A percentile compares a stretch with the other conserved stretches of the same genome.
phyloP scores from a whole-genome alignment of 2,329 filamentous ascomycete genomes.

The Ramularia collo-cygni region DNA sequence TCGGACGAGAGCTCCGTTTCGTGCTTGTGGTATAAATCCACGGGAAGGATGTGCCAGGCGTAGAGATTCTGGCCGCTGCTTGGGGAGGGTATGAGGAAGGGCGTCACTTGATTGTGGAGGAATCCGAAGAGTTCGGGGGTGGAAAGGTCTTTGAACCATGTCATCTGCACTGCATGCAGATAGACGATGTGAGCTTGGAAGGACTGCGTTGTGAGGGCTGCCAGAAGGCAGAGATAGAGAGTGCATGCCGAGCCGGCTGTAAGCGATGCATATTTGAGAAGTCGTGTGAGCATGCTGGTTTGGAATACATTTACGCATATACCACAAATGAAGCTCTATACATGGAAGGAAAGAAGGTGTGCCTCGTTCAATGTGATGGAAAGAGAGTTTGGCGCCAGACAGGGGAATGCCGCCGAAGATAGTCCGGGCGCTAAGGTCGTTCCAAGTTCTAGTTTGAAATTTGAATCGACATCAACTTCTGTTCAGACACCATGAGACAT shows the following conservation, averaged over 20 bases:
- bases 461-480: too few species aligned
- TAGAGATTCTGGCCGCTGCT: slow-evolving; percentile 39
- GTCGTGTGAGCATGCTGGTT: slow-evolving; percentile 4
- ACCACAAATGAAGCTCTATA: too few species aligned
- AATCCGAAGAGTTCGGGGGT: slow-evolving; percentile 45
- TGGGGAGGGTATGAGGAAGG: slow-evolving; percentile 40
- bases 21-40: slow-evolving; percentile 40
- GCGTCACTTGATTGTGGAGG: slow-evolving; percentile 43
- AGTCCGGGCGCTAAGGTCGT: too few species aligned
- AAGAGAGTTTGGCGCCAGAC: too few species aligned
- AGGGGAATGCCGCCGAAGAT: too few species aligned
- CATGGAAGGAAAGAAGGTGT: too few species aligned
- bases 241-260: slow-evolving; percentile 20
- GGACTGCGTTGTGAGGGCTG: slow-evolving; percentile 40
- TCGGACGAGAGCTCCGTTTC: slow-evolving; percentile 37
- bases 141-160: slow-evolving; percentile 48
- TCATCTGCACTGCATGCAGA: slow-evolving; percentile 48
- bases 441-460: too few species aligned
- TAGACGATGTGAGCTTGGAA: slow-evolving; percentile 54
- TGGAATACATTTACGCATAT: too few species aligned
- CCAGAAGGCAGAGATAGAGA: slow-evolving; percentile 41
- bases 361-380: too few species aligned
- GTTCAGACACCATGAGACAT: too few species aligned
- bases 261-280: slow-evolving; percentile 16
- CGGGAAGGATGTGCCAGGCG: slow-evolving; percentile 46